Evolutionary conservation across 768 basidiomycete species (phyloP).

Genomic region (Panus rudis): DNA sequence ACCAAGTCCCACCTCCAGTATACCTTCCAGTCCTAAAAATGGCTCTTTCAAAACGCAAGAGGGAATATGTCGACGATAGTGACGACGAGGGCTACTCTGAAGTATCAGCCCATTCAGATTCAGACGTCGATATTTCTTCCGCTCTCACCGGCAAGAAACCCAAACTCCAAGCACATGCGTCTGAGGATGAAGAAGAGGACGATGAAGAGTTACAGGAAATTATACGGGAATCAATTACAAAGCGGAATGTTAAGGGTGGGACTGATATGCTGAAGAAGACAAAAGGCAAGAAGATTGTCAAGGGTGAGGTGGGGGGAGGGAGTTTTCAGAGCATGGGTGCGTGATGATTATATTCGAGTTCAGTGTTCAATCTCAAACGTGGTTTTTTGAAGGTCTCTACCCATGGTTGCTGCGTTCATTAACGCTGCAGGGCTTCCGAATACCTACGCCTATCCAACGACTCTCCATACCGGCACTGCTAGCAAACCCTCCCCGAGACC

Average conservation of each 20-base stretch:
- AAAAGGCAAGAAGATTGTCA: conserved; percentile 67
- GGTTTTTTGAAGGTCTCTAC: conserved; percentile 53
- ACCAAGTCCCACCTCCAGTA: too few relatives aligned
- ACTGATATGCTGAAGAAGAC: conserved; percentile 71
- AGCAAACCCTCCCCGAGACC: conserved; percentile 77
- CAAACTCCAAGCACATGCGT: neutral
- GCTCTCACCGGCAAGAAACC: conserved; percentile 43
- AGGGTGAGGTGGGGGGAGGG: conserved; percentile 83
- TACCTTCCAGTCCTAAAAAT: too few relatives aligned
- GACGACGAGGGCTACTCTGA: too few relatives aligned
- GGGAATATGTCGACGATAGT: too few relatives aligned
- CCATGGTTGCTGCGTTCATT: conserved; percentile 79
- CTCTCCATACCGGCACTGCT: conserved; percentile 82
- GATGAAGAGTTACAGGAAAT: conserved; percentile 52
- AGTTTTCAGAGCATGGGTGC: conserved; percentile 95
- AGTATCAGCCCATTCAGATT: conserved; percentile 14
- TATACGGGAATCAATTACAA: conserved; percentile 62
- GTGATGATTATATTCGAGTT: conserved; percentile 20
- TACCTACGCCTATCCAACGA: conserved; percentile 95
- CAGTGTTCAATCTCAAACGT: conserved; percentile 3
- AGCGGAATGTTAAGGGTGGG: conserved; percentile 67
- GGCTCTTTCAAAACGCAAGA: conserved; percentile 1
- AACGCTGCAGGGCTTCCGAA: conserved; percentile 87
- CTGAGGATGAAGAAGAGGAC: conserved; percentile 34
- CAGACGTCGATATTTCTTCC: conserved; percentile 58